Evolutionary conservation across 164 flowering plant genomes (phyloP).

Genomic region (Piper longum): DNA sequence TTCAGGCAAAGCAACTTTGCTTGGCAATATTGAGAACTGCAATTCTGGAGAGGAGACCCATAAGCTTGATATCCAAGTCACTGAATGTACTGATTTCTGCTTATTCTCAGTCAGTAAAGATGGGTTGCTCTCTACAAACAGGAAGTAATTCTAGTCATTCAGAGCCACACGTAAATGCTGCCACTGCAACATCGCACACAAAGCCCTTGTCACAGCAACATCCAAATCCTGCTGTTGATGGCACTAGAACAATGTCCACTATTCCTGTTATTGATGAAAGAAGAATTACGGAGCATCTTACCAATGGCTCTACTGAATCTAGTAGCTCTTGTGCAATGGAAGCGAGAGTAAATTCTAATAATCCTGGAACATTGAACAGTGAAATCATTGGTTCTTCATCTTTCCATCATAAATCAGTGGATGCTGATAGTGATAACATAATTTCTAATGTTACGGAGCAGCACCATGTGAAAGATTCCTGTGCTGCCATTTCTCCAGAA

Average conservation of each 20-base stretch:
- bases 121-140: conserved; percentile 35
- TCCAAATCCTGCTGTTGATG: conserved; percentile 8
- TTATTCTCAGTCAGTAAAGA: conserved; percentile 44
- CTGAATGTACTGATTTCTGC: conserved; percentile 56
- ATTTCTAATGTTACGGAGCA: conserved; percentile 31
- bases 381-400: conserved; percentile 21
- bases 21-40: conserved; percentile 42
- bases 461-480: conserved; percentile 35
- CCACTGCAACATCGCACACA: conserved; percentile 21
- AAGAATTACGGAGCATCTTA: conserved; percentile 9
- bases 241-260: conserved; percentile 7
- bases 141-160: conserved; percentile 5
- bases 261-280: conserved; percentile 51
- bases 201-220: conserved; percentile 7
- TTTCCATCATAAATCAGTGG: conserved; percentile 22
- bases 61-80: conserved; percentile 54
- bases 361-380: conserved; percentile 15
- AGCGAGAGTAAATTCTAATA: conserved; percentile 9
- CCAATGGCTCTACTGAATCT: conserved; percentile 5
- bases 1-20: conserved; percentile 80
- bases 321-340: conserved; percentile 11
- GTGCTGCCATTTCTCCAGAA: conserved; percentile 74
- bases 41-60: conserved; percentile 78
- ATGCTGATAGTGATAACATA: conserved; percentile 16
- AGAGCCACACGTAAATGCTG: conserved; percentile 10